Evolutionary conservation across 2,329 filamentous ascomycete genomes (phyloP), one percentile per base, ranked within the genome.

Genomic region (Aspergillus sclerotialis): DNA sequence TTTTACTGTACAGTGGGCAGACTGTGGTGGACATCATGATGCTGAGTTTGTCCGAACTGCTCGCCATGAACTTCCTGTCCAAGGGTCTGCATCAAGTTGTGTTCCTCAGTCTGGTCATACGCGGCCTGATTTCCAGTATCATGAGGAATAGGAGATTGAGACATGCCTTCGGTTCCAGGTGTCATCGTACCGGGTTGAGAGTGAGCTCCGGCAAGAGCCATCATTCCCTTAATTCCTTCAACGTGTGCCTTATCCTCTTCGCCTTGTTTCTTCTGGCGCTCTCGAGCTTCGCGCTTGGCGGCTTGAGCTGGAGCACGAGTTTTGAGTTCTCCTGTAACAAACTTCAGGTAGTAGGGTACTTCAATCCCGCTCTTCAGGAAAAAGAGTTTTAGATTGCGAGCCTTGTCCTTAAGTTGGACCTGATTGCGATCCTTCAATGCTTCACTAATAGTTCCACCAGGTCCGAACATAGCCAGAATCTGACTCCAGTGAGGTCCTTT

Each of bases 401-500:
- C 87, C 61, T 94, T 94, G 55, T 94, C 87, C 59, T 94, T 94
- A 9, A 94, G 70, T 55, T 94, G 88, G 0, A 94, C 88, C 53
- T 94, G 87, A 28, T 88, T 93, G 21, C 87, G 76, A 55, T 94
- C 88, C 48, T 89, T 90, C 13, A 94, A 70, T 15, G 90, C 83
- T 48, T 90, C 82, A 30, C 80, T 89, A 15, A 90, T 76, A 0
- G 81, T 83, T 4, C 88, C 88, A 27, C 82, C 83, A 0, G 78
- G 74, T 1, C 88, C 88, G 55, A 90, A 94, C 27, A 94, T 73
- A 2, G 81, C 81, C 9, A 94, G 68, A 30, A 94, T 94, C 55
- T 94, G 87, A 47, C 84, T 90, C 88, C 88, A 94, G 52, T 94
- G 87, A 12, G 88, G 88, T 0, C 88, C 88, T 55, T 89, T 88